These are phyloP conservation scores for Spathaspora passalidarum DNA, from an alignment of 805 yeast genomes.

Conservation along the genomic window DNA sequence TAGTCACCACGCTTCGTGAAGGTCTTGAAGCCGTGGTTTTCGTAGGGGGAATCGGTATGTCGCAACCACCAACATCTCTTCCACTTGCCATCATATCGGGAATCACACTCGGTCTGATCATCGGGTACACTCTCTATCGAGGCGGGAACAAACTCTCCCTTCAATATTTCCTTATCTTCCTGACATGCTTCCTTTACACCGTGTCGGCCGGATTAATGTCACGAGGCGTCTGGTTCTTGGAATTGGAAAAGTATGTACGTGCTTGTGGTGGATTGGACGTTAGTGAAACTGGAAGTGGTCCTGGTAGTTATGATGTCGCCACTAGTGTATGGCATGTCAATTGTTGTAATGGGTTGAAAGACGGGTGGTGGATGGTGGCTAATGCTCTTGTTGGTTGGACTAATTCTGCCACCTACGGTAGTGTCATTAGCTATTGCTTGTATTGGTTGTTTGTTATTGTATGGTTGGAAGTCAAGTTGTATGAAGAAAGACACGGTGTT, in stretches of 20 bases:
- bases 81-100: conserved; percentile 61
- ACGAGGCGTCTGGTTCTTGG: conserved; percentile 88
- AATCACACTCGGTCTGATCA: conserved; percentile 51
- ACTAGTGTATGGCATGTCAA: conserved; percentile 91
- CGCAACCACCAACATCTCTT: conserved; percentile 57
- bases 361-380: conserved; percentile 88
- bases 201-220: conserved; percentile 87
- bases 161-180: conserved; percentile 67
- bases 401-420: conserved; percentile 87
- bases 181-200: conserved; percentile 77
- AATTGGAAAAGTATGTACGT: conserved; percentile 71
- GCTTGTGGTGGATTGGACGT: conserved; percentile 80
- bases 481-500: conserved; percentile 57
- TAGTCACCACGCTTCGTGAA: conserved; percentile 83
- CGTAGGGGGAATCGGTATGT: conserved; percentile 78
- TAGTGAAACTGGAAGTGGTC: conserved; percentile 87
- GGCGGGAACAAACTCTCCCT: conserved; percentile 79
- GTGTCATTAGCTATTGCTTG: conserved; percentile 65
- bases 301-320: conserved; percentile 83
- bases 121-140: conserved; percentile 67
- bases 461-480: conserved; percentile 37
- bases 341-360: conserved; percentile 91
- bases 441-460: conserved; percentile 64
- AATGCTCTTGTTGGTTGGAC: conserved; percentile 94
- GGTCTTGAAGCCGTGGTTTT: conserved; percentile 91